These are phyloP conservation scores for Artemisia annua DNA, from an alignment of 129 eudicot species.

Conservation along the genomic window DNA sequence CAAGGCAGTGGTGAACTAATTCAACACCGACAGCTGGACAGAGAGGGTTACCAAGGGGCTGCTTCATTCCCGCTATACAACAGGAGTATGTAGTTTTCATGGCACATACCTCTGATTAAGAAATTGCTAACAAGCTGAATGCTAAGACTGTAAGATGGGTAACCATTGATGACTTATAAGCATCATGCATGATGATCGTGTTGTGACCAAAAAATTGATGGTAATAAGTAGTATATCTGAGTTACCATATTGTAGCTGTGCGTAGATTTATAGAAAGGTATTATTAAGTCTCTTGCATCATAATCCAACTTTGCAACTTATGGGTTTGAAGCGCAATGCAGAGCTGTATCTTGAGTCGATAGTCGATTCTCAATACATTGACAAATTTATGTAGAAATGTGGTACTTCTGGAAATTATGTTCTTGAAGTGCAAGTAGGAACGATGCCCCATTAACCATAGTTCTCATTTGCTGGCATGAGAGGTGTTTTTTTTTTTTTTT, in stretches of 20 bases:
- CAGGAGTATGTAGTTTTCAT: constrained; percentile 35
- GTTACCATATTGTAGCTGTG: constrained; percentile 22
- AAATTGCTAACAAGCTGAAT: not conserved
- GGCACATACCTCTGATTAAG: not conserved
- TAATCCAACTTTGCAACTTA: not conserved
- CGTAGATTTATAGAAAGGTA: constrained; percentile 13
- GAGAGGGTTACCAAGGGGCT: constrained; percentile 38
- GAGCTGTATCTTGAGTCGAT: constrained; percentile 2
- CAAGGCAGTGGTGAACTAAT: constrained; percentile 57
- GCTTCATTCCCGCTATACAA: constrained; percentile 41
- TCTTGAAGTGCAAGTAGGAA: constrained; percentile 1
- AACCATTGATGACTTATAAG: not conserved
- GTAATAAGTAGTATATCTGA: constrained; percentile 5
- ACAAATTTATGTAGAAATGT: not conserved
- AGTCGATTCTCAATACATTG: not conserved
- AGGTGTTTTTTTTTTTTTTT: too few relatives aligned
- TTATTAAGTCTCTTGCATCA: not conserved
- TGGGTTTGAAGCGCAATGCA: not conserved
- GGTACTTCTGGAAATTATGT: not conserved
- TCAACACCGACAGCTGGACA: constrained; percentile 36
- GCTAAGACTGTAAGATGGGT: not conserved
- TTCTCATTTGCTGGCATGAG: constrained; percentile 44
- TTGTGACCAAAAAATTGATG: constrained; percentile 5
- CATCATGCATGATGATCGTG: not conserved
- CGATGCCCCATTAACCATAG: not conserved